Conservation (phyloP, 768 basidiomycete species). For the Agrocybe chaxingu region DNA sequence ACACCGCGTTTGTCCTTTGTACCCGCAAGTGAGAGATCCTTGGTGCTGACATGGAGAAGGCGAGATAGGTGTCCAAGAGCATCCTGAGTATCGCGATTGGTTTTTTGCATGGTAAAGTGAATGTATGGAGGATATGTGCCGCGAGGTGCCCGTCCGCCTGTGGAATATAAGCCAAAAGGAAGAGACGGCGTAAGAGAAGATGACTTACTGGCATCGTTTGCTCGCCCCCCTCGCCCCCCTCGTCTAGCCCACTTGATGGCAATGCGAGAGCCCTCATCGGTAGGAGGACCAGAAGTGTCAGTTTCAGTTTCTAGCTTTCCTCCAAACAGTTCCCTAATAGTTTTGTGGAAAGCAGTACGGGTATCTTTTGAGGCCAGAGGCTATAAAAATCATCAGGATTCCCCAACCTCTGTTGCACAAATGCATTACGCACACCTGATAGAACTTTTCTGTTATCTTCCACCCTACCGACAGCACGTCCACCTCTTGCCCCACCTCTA, state of each 20-base stretch:
- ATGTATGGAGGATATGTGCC: constrained; percentile 83
- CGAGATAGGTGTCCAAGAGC: constrained; percentile 80
- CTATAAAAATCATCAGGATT: constrained; percentile 33
- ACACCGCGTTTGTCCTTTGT: constrained; percentile 99
- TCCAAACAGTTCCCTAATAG: constrained; percentile 73
- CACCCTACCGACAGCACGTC: constrained; percentile 34
- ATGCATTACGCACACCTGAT: constrained; percentile 64
- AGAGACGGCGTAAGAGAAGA: not conserved
- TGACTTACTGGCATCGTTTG: constrained; percentile 29
- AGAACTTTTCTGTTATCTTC: constrained; percentile 74
- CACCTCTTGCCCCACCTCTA: constrained; percentile 27
- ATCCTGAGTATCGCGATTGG: constrained; percentile 97
- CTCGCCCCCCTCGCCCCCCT: constrained; percentile 43
- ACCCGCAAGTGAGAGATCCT: constrained; percentile 87
- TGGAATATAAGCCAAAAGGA: not conserved
- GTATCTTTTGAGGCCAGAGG: constrained; percentile 79
- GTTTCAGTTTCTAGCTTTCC: constrained; percentile 83
- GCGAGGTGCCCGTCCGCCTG: constrained; percentile 41
- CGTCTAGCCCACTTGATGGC: constrained; percentile 72
- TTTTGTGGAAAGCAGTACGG: constrained; percentile 78
- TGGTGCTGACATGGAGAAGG: constrained; percentile 68
- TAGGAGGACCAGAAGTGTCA: constrained; percentile 43
- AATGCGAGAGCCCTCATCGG: constrained; percentile 73
- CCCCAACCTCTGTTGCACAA: constrained; percentile 3
- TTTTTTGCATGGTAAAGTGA: constrained; percentile 95